Percentiles rank a stretch among this genome's conserved stretches.
Evolutionary conservation across 2,329 filamentous ascomycete genomes (phyloP).

Genomic region (Nigrospora oryzae): DNA sequence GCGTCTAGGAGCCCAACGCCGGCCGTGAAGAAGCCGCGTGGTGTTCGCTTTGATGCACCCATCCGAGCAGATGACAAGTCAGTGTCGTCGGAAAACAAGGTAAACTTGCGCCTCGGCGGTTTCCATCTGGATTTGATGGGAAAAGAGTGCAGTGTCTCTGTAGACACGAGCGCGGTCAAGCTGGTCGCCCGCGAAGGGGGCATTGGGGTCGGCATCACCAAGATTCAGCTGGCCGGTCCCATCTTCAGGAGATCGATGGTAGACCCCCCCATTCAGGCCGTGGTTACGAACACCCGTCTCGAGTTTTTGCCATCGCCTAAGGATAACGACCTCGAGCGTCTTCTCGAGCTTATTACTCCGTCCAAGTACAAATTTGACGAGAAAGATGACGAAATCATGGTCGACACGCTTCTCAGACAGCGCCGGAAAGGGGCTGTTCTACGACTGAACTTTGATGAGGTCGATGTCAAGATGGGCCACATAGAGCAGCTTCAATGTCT

Average conservation of each 20-base stretch:
- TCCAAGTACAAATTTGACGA: conserved; percentile 84
- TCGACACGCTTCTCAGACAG: conserved; percentile 83
- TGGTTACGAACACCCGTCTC: conserved; percentile 58
- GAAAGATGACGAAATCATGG: conserved; percentile 84
- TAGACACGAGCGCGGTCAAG: conserved; percentile 78
- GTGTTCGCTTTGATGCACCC: conserved; percentile 50
- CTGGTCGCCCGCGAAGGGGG: conserved; percentile 66
- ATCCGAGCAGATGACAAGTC: conserved; percentile 39
- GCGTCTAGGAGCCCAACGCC: conserved; percentile 26
- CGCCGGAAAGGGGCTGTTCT: conserved; percentile 79
- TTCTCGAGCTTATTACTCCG: conserved; percentile 81
- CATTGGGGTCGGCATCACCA: conserved; percentile 65
- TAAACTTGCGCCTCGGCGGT: conserved; percentile 70
- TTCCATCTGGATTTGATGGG: conserved; percentile 70
- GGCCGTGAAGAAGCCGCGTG: conserved; percentile 34
- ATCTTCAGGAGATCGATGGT: conserved; percentile 43
- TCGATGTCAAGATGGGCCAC: conserved; percentile 55
- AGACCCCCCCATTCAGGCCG: conserved; percentile 53
- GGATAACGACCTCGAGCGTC: conserved; percentile 70
- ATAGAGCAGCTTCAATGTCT: conserved; percentile 60
- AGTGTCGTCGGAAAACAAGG: conserved; percentile 49
- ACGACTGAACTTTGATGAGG: conserved; percentile 55
- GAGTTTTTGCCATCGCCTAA: conserved; percentile 68
- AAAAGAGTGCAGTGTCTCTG: conserved; percentile 62
- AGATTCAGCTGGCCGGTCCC: conserved; percentile 67